Conservation (phyloP, 2,329 filamentous ascomycete species). For the Mycosphaerella sp. region DNA sequence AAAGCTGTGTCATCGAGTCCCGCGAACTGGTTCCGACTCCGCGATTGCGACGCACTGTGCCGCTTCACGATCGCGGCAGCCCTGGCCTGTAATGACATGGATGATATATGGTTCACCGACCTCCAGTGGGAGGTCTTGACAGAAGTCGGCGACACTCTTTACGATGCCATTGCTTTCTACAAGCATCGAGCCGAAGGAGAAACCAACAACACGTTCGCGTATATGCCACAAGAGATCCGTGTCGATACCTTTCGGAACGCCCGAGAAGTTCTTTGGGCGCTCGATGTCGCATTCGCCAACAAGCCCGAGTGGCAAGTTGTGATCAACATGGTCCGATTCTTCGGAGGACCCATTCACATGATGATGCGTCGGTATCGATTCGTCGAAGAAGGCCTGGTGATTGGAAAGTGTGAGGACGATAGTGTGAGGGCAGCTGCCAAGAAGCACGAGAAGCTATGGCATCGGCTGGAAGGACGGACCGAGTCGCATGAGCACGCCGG, state of each 20-base stretch:
- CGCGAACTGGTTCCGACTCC: constrained; percentile 31
- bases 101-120: constrained; percentile 22
- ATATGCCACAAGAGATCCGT: constrained; percentile 26
- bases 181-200: constrained; percentile 35
- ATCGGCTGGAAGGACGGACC: constrained; percentile 27
- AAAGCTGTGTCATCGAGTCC: constrained; percentile 28
- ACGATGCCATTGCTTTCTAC: constrained; percentile 34
- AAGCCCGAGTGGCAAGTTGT: constrained; percentile 5
- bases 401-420: constrained; percentile 29
- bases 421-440: constrained; percentile 24
- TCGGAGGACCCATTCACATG: constrained; percentile 34
- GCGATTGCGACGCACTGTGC: constrained; percentile 33
- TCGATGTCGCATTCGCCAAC: constrained; percentile 28
- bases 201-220: constrained; percentile 34
- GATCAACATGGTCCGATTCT: constrained; percentile 29
- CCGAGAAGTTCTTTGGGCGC: constrained; percentile 34
- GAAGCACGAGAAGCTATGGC: constrained; percentile 33
- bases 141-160: constrained; percentile 28
- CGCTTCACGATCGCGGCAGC: constrained; percentile 33
- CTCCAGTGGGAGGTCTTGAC: constrained; percentile 27
- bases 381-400: constrained; percentile 32
- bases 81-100: constrained; percentile 31
- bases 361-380: constrained; percentile 35
- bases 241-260: constrained; percentile 22
- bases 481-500: not conserved